Base-by-base conservation (phyloP, 495 filamentous ascomycete genomes). In the Penicillium cataractarum region DNA sequence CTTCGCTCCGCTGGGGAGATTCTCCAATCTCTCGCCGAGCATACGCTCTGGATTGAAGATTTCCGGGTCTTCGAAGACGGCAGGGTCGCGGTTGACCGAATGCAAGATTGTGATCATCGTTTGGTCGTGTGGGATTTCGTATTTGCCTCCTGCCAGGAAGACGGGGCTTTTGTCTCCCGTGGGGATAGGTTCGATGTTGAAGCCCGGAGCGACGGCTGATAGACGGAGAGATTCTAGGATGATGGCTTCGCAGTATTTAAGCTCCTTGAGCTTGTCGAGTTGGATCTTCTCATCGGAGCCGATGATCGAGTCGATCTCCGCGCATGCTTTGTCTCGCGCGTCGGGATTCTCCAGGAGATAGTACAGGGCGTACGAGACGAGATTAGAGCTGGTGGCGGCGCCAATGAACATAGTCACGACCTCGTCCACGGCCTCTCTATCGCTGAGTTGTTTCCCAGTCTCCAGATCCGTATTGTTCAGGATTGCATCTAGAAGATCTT, bases 181-280 rank as follows among this genome's bases (percentile, higher is more conserved):
- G 5, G 78, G 78, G 27, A 81, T 60, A 3, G 82, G 74, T 60
- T 84, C 79, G 56, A 81, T 80, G 69, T 88, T 88, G 72, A 90
- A 87, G 0, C 80, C 76, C 0, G 88, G 82, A 17, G 90, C 90
- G 3, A 89, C 84, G 3, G 90, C 84, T 26, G 78, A 81, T 1
- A 93, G 75, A 52, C 92, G 86, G 19, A 95, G 75, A 0, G 90
- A 83, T 74, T 96, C 92, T 8, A 89, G 85, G 33, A 95, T 79
- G 57, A 89, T 78, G 29, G 84, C 89, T 33, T 84, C 80, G 63
- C 88, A 77, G 76, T 91, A 93, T 5, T 79, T 76, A 8, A 93
- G 75, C 55, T 87, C 84, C 19, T 83, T 80, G 64, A 94, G 76
- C 66, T 93, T 88, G 4, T 88, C 66, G 29, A 78, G 68, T 26